Conservation (phyloP, 257 asterid species). For the Solanum commersonii region DNA sequence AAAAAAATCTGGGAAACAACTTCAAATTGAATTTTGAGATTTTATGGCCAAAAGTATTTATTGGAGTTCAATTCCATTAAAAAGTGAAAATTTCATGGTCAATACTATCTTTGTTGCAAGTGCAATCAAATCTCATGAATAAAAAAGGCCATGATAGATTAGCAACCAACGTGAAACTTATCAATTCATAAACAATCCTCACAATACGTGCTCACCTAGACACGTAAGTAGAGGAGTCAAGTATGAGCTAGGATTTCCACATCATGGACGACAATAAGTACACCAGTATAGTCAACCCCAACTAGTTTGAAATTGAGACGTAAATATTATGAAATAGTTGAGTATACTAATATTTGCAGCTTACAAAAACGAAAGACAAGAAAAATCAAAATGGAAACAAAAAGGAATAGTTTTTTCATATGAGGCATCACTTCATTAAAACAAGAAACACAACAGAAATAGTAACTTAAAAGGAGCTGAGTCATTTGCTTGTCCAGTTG, state of each 20-base stretch:
- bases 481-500: background rate
- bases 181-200: background rate
- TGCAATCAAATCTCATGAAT: background rate
- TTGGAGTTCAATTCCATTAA: background rate
- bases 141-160: background rate
- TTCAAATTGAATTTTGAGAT: background rate
- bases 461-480: background rate
- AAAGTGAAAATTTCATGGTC: background rate
- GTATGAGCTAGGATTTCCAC: background rate
- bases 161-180: background rate
- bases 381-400: background rate
- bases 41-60: background rate
- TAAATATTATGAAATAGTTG: background rate
- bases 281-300: background rate
- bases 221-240: background rate
- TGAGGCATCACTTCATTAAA: background rate
- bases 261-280: background rate
- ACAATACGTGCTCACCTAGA: background rate
- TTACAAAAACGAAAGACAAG: background rate
- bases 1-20: background rate
- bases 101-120: background rate
- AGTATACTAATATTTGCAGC: background rate
- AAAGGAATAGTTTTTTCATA: background rate
- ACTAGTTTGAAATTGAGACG: background rate
- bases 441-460: background rate